These are phyloP conservation scores for Cordyceps tenuipes DNA, from an alignment of 2,329 filamentous ascomycete species.

Conservation along the genomic window DNA sequence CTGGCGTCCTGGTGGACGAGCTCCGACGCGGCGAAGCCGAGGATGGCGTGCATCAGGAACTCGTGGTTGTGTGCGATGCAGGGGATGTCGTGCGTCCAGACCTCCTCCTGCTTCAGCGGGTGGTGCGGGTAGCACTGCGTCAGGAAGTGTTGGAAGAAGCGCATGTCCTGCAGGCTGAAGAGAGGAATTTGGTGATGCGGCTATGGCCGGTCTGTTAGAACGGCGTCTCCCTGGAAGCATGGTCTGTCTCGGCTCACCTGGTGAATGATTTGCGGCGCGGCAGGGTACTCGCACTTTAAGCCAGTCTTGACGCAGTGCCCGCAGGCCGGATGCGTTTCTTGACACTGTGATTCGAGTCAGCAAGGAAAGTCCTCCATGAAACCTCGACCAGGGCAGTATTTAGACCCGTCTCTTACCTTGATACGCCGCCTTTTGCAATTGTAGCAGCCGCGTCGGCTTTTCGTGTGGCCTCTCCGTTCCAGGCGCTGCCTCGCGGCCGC, in stretches of 20 bases:
- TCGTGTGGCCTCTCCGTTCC: conserved; percentile 55
- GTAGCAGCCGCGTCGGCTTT: conserved; percentile 57
- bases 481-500: conserved; percentile 29
- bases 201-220: conserved; percentile 22
- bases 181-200: conserved; percentile 50
- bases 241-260: conserved; percentile 28
- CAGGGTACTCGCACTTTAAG: conserved; percentile 55
- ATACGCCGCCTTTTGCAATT: conserved; percentile 60
- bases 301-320: conserved; percentile 56
- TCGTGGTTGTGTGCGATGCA: conserved; percentile 59
- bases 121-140: conserved; percentile 54
- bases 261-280: conserved; percentile 39
- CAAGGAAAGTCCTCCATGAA: not conserved
- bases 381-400: not conserved
- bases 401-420: conserved; percentile 35
- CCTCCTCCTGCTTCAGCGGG: conserved; percentile 54
- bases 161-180: conserved; percentile 57
- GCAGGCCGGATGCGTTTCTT: conserved; percentile 56
- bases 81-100: conserved; percentile 61
- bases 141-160: conserved; percentile 61
- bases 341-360: conserved; percentile 40
- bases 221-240: not conserved
- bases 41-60: conserved; percentile 62
- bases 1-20: conserved; percentile 43
- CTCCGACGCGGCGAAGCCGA: conserved; percentile 60